Conservation (phyloP, 106 monocot species). For the Posidonia australis region DNA sequence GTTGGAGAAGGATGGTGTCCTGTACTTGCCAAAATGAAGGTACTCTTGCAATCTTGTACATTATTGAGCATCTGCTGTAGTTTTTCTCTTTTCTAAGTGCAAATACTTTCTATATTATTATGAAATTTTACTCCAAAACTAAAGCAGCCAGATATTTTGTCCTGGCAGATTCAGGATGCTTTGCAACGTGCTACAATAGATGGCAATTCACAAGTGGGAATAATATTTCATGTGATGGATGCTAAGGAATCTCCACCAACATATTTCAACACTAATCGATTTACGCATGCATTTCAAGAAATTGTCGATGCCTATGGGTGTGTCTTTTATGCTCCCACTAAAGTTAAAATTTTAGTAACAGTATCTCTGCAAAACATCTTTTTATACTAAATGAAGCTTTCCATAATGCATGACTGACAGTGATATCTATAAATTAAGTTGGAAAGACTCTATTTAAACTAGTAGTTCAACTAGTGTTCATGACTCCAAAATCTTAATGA, state of each 20-base stretch:
- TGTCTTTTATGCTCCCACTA: not conserved
- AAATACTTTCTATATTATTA: not conserved
- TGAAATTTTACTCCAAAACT: no score
- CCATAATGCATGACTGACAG: no score
- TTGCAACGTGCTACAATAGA: slow-evolving; percentile 77
- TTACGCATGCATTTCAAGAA: slow-evolving; percentile 94
- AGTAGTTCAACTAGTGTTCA: no score
- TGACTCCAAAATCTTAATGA: no score
- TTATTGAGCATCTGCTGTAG: not conserved
- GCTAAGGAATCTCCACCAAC: slow-evolving; percentile 82
- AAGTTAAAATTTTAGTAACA: not conserved
- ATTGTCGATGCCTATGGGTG: slow-evolving; percentile 99
- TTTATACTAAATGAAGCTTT: no score
- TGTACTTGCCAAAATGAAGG: slow-evolving; percentile 73
- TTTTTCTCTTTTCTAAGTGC: not conserved
- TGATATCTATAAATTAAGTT: no score
- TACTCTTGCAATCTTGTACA: slow-evolving; percentile 7
- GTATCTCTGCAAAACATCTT: not conserved
- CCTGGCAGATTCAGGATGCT: slow-evolving; percentile 70
- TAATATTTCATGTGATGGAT: slow-evolving; percentile 96
- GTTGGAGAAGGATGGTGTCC: slow-evolving; percentile 99
- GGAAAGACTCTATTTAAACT: no score
- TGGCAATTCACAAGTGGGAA: slow-evolving; percentile 94
- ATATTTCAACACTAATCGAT: slow-evolving; percentile 80
- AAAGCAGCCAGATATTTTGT: not conserved